A percentile compares a stretch with the other conserved stretches of the same genome.
phyloP scores from a whole-genome alignment of 2,329 filamentous ascomycete species.

The Elsinoe australis region DNA sequence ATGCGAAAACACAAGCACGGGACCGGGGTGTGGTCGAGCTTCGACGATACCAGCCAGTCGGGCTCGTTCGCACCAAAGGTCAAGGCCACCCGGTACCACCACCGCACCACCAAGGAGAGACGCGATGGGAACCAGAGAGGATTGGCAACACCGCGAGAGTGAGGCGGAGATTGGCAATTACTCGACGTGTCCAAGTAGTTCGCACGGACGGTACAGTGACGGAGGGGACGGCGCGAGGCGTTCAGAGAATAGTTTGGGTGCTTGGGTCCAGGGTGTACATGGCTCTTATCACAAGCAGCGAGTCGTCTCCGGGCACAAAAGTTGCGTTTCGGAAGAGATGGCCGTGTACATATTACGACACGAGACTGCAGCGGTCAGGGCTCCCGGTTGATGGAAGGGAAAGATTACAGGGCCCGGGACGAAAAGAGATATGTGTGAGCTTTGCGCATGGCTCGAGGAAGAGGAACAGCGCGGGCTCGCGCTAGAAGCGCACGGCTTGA shows the following conservation, averaged over 20 bases:
- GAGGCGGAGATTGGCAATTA: slow-evolving; percentile 13
- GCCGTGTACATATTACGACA: slow-evolving; percentile 6
- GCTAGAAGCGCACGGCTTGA: slow-evolving; percentile 8
- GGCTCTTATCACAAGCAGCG: slow-evolving; percentile 2
- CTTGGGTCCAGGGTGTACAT: no score
- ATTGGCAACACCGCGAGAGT: neutral
- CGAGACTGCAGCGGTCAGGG: slow-evolving; percentile 13
- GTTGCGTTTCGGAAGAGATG: neutral
- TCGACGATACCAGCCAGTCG: slow-evolving; percentile 4
- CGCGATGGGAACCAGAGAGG: neutral
- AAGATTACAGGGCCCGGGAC: slow-evolving; percentile 6
- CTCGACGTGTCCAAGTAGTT: slow-evolving; percentile 3
- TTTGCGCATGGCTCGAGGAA: neutral
- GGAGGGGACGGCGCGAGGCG: neutral
- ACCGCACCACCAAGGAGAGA: slow-evolving; percentile 7
- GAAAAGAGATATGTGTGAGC: slow-evolving; percentile 12
- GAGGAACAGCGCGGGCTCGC: slow-evolving; percentile 1
- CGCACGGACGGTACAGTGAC: slow-evolving; percentile 1
- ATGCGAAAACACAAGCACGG: slow-evolving; percentile 9
- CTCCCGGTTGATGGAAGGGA: slow-evolving; percentile 1
- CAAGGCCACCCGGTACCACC: slow-evolving; percentile 5
- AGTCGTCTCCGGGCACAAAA: neutral
- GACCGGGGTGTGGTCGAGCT: slow-evolving; percentile 6
- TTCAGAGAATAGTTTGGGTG: no score
- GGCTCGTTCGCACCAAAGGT: neutral